phyloP scores from a whole-genome alignment of 345 rosid genomes.

The Eucalyptus curtisii region DNA sequence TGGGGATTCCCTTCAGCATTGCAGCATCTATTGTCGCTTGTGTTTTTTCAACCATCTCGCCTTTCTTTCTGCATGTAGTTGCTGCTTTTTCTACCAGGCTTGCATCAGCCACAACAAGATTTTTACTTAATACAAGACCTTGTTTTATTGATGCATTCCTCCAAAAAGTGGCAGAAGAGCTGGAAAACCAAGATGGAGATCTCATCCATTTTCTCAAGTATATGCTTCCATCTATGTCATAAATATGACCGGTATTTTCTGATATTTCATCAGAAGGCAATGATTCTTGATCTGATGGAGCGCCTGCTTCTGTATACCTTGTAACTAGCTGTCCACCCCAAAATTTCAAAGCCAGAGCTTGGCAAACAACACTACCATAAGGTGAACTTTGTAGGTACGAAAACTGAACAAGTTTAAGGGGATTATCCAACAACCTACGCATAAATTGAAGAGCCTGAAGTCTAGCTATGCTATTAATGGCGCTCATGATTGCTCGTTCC shows the following conservation, averaged over 20 bases:
- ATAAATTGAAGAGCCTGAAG: constrained; percentile 85
- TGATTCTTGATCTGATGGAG: constrained; percentile 12
- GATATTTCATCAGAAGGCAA: constrained; percentile 23
- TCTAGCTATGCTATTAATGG: constrained; percentile 66
- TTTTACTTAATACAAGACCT: constrained; percentile 68
- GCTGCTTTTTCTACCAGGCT: constrained; percentile 75
- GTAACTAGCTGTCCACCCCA: constrained; percentile 85
- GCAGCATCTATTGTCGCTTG: constrained; percentile 99
- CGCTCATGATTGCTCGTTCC: constrained; percentile 56
- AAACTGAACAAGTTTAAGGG: constrained; percentile 73
- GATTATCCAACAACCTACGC: constrained; percentile 79
- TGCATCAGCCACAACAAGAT: constrained; percentile 68
- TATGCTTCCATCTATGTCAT: constrained; percentile 86
- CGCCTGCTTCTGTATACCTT: constrained; percentile 26
- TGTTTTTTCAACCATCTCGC: constrained; percentile 62
- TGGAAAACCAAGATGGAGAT: constrained; percentile 80
- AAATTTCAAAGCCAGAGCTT: constrained; percentile 72
- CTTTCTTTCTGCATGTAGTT: constrained; percentile 48
- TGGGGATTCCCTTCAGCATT: constrained; percentile 78
- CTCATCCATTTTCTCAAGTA: constrained; percentile 87
- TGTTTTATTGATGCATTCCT: constrained; percentile 37
- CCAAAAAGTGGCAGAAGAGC: constrained; percentile 71
- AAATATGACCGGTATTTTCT: constrained; percentile 38
- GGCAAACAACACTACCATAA: constrained; percentile 62
- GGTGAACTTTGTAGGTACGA: constrained; percentile 77